phyloP scores from a whole-genome alignment of 805 yeast species.

The Cyberlindnera petersonii region DNA sequence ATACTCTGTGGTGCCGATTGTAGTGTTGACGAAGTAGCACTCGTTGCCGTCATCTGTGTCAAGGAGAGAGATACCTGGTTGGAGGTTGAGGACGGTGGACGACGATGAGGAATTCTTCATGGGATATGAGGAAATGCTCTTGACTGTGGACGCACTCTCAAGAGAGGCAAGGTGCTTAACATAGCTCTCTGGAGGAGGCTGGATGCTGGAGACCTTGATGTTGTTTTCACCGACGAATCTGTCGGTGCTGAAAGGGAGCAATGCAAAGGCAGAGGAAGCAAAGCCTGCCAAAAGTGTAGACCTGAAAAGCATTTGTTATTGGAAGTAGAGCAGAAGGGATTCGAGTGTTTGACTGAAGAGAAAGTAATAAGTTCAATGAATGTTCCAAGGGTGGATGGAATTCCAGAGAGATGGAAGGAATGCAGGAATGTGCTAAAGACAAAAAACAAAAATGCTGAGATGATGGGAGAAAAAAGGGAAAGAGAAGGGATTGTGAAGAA shows the following conservation, averaged over 20 bases:
- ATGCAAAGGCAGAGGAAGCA: slow-evolving; percentile 3
- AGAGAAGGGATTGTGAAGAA: no score
- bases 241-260: slow-evolving; percentile 12
- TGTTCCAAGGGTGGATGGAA: background rate
- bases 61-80: slow-evolving; percentile 28
- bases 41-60: slow-evolving; percentile 28
- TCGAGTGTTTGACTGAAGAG: background rate
- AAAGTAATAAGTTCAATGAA: background rate
- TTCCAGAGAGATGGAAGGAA: no score
- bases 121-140: background rate
- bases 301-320: slow-evolving; percentile 4
- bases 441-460: no score
- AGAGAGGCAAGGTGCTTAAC: background rate
- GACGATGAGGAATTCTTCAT: slow-evolving; percentile 1
- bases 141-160: background rate
- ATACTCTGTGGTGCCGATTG: slow-evolving; percentile 38
- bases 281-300: slow-evolving; percentile 1
- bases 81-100: slow-evolving; percentile 22
- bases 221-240: slow-evolving; percentile 7
- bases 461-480: no score
- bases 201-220: slow-evolving; percentile 10
- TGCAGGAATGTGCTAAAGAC: no score
- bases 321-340: background rate
- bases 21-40: slow-evolving; percentile 39
- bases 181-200: slow-evolving; percentile 8